Base-by-base conservation (phyloP, 257 asterid species). In the Buddleja alternifolia region DNA sequence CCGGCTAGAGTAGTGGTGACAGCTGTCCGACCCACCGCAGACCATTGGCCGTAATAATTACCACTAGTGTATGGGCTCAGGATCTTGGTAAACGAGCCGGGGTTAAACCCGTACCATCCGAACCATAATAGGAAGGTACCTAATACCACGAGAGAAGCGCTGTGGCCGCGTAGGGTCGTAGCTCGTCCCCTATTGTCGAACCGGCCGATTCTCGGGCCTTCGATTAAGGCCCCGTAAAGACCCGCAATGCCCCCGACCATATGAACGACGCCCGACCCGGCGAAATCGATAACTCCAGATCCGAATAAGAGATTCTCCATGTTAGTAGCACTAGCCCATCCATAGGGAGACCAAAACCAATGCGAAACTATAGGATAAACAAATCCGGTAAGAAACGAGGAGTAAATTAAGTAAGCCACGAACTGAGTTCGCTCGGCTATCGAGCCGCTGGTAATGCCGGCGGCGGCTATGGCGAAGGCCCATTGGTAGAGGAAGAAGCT, bases 381-480 rank as follows among this genome's bases (percentile, higher is more conserved):
- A 40, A 84, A 81, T 14, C 86, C 84, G 3, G 84, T 84, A 10
- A 84, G 66, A 12, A 81, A 78, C 0, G 89, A 63, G 1, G 89
- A 84, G 21, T 83, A 81, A 0, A 83, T 60, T 14, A 84, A 36
- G 55, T 84, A 84, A 0, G 89, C 81, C 1, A 69, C 83, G 50
- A 84, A 84, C 44, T 81, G 86, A 7, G 86, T 84, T 29, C 83
- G 41, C 66, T 84, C 86, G 11, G 89, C 84, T 0, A 84, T 78
- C 3, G 89, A 84, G 50, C 89, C 86, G 63, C 89, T 84, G 40
- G 89, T 76, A 20, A 84, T 84, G 10, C 86, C 86, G 2, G 84
- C 89, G 40, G 84, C 83, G 24, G 86, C 89, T 1, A 84, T 84
- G 11, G 89, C 89, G 58, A 84, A 84, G 15, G 83, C 77, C 89